These are phyloP conservation scores for Apostasia shenzhenica DNA, from an alignment of 106 monocot genomes.

Conservation along the genomic window DNA sequence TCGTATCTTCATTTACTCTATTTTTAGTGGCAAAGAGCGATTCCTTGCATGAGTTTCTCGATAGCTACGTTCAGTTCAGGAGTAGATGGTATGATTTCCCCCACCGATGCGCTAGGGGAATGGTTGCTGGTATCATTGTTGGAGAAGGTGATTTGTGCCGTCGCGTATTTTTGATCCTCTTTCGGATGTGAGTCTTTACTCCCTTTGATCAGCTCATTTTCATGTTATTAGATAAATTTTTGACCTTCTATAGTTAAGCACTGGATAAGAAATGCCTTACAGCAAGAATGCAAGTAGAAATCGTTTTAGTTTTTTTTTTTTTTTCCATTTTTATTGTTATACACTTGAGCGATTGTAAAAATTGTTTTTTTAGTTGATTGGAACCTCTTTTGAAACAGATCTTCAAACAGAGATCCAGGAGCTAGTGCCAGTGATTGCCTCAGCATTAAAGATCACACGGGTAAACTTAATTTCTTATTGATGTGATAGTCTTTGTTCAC, in stretches of 20 bases:
- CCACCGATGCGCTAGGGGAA: constrained; percentile 50
- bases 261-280: too few relatives aligned
- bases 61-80: constrained; percentile 74
- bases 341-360: too few relatives aligned
- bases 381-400: constrained; percentile 19
- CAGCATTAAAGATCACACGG: constrained; percentile 52
- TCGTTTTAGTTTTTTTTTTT: too few relatives aligned
- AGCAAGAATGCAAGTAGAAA: too few relatives aligned
- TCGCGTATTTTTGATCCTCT: constrained; percentile 46
- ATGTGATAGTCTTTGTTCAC: neutral
- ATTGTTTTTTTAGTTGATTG: neutral
- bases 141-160: constrained; percentile 56
- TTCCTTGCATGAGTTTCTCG: constrained; percentile 62
- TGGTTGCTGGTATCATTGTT: constrained; percentile 57
- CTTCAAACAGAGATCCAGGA: constrained; percentile 50
- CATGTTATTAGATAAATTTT: neutral
- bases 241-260: too few relatives aligned
- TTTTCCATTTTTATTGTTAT: too few relatives aligned
- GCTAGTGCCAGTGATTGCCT: constrained; percentile 32
- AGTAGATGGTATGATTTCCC: constrained; percentile 93
- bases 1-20: neutral
- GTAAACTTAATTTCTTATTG: constrained; percentile 12
- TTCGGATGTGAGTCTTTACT: constrained; percentile 38
- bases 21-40: constrained; percentile 64
- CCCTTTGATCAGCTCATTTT: neutral